Conservation (phyloP, 768 basidiomycete genomes). For the Mycena metata region DNA sequence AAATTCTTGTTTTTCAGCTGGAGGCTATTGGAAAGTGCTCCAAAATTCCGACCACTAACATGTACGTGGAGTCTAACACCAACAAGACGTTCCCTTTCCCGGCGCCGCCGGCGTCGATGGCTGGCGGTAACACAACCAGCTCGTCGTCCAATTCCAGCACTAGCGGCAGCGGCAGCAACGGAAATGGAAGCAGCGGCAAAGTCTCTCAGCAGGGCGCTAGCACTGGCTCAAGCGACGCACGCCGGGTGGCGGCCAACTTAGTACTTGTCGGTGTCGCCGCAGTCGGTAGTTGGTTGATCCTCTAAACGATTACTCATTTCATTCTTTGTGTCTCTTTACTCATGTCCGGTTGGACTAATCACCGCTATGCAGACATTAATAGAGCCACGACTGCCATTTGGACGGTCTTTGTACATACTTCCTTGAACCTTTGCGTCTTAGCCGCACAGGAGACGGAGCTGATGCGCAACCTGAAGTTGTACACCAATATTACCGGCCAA, state of each 20-base stretch:
- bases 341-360: not conserved
- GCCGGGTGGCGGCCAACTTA: not conserved
- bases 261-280: not conserved
- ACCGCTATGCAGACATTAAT: too few species aligned
- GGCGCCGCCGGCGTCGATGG: conserved; percentile 53
- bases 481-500: too few species aligned
- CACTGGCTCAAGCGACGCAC: conserved; percentile 11
- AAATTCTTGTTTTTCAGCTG: conserved; percentile 55
- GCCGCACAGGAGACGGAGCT: too few species aligned
- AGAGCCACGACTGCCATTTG: too few species aligned
- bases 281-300: not conserved
- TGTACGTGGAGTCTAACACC: conserved; percentile 88
- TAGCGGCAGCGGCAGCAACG: conserved; percentile 42
- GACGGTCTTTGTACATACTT: too few species aligned
- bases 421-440: too few species aligned
- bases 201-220: conserved; percentile 34
- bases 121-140: conserved; percentile 13
- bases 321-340: not conserved
- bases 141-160: conserved; percentile 45
- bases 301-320: not conserved
- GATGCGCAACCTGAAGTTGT: too few species aligned
- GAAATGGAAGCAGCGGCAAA: conserved; percentile 46
- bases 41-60: conserved; percentile 69
- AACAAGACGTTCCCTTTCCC: conserved; percentile 76
- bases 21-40: conserved; percentile 86